Conservation (phyloP, 441 rosid species). For the Syzygium syzygioides region DNA sequence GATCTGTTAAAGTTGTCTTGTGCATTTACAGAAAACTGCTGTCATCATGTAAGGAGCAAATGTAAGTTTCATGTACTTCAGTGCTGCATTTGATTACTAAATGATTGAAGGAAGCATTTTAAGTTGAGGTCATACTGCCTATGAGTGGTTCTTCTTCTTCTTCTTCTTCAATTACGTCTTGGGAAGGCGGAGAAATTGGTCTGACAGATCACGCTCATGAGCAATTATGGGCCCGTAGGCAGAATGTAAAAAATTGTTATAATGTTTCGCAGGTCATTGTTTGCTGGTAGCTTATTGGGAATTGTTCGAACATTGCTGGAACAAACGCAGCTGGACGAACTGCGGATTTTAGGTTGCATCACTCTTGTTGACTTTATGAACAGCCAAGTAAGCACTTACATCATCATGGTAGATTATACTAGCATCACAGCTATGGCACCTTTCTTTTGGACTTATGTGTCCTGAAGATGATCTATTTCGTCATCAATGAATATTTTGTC, state of each 20-base stretch:
- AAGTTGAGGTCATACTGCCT: neutral
- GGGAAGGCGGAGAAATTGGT: neutral
- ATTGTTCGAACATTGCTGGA: conserved; percentile 78
- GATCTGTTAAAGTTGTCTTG: conserved; percentile 72
- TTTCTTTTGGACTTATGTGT: neutral
- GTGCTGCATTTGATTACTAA: neutral
- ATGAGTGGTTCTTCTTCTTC: neutral
- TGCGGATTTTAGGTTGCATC: conserved; percentile 71
- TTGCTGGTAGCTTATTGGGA: conserved; percentile 79
- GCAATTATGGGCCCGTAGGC: neutral
- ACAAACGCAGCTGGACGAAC: conserved; percentile 62
- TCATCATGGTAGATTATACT: neutral
- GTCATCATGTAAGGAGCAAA: conserved; percentile 84
- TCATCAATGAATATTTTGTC: neutral
- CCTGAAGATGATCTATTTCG: neutral
- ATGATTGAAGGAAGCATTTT: neutral
- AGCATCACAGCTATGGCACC: neutral
- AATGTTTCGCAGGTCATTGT: conserved; percentile 69
- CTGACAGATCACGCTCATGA: neutral
- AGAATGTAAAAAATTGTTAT: neutral
- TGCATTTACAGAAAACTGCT: conserved; percentile 70
- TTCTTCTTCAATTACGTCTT: neutral
- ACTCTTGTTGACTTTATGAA: conserved; percentile 78
- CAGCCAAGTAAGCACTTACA: conserved; percentile 52
- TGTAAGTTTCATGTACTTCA: conserved; percentile 48